phyloP scores from a whole-genome alignment of 495 filamentous ascomycete genomes.

The Neurospora sublineolata region DNA sequence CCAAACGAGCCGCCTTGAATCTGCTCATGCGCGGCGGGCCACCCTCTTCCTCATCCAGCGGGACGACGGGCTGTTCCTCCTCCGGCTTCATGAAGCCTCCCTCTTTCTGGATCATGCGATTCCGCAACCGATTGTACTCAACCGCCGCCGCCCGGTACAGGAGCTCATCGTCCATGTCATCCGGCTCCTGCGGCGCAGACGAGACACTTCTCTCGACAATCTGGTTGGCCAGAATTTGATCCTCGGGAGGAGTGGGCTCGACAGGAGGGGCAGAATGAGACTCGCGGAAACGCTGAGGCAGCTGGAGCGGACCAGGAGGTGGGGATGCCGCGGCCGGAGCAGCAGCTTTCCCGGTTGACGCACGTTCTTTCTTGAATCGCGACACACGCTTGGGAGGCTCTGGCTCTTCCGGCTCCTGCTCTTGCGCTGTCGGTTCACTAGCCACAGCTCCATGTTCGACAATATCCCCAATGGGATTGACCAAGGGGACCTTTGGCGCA shows the following conservation, averaged over 20 bases:
- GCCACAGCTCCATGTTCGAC: constrained; percentile 34
- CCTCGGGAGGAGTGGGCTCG: constrained; percentile 41
- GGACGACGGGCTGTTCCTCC: constrained; percentile 34
- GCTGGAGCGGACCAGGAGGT: constrained; percentile 22
- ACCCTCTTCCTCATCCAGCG: constrained; percentile 57
- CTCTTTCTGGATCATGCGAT: constrained; percentile 64
- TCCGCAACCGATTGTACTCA: constrained; percentile 71
- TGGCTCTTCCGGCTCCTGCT: constrained; percentile 7
- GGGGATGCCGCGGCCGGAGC: constrained; percentile 2
- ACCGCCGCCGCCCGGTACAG: constrained; percentile 64
- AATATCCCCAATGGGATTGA: constrained; percentile 37
- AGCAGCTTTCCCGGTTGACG: neutral
- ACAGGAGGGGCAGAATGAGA: constrained; percentile 7
- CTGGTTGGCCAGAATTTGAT: constrained; percentile 42
- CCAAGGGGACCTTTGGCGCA: constrained; percentile 20
- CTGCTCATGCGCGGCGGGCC: constrained; percentile 64
- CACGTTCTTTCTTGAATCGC: constrained; percentile 33
- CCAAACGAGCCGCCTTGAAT: constrained; percentile 77
- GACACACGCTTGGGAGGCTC: constrained; percentile 31
- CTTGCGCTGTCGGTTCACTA: constrained; percentile 23
- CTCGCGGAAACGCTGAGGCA: constrained; percentile 16
- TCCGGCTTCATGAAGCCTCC: constrained; percentile 61
- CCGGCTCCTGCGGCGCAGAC: constrained; percentile 40
- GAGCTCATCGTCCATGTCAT: constrained; percentile 63
- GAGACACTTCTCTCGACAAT: constrained; percentile 50